These are phyloP conservation scores for Aspergillus heteromorphus DNA, from an alignment of 495 filamentous ascomycete species.

Conservation along the genomic window DNA sequence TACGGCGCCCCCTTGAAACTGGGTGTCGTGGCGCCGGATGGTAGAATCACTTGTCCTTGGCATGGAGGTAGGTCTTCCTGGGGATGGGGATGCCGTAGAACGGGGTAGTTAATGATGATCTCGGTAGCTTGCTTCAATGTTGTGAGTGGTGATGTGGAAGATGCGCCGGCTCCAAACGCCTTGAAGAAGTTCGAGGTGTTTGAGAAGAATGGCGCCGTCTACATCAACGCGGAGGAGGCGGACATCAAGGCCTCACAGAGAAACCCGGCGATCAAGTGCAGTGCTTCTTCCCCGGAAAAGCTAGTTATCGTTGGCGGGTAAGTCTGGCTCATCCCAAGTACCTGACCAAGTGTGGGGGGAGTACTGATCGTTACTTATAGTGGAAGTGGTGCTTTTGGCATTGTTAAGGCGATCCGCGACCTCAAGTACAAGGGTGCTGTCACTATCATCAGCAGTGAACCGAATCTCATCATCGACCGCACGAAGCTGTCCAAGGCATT, in stretches of 20 bases:
- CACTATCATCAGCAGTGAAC: slow-evolving; percentile 79
- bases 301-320: slow-evolving; percentile 84
- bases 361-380: slow-evolving; percentile 22
- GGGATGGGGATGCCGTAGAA: no score
- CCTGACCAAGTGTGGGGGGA: neutral
- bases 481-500: slow-evolving; percentile 95
- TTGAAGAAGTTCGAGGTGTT: slow-evolving; percentile 73
- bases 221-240: slow-evolving; percentile 73
- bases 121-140: slow-evolving; percentile 81
- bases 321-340: slow-evolving; percentile 11
- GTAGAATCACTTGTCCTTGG: slow-evolving; percentile 88
- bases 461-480: slow-evolving; percentile 81
- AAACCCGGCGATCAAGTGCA: slow-evolving; percentile 67
- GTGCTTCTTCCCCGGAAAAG: slow-evolving; percentile 56
- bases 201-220: slow-evolving; percentile 75
- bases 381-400: slow-evolving; percentile 75
- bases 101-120: neutral
- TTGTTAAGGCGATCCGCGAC: slow-evolving; percentile 73
- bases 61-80: slow-evolving; percentile 64
- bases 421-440: slow-evolving; percentile 76
- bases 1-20: slow-evolving; percentile 84
- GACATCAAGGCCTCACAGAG: slow-evolving; percentile 73
- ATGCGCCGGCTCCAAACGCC: slow-evolving; percentile 83
- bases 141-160: slow-evolving; percentile 86
- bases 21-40: slow-evolving; percentile 76